Conservation (phyloP, 2,329 filamentous ascomycete genomes). For the Microascus cirrosus region DNA sequence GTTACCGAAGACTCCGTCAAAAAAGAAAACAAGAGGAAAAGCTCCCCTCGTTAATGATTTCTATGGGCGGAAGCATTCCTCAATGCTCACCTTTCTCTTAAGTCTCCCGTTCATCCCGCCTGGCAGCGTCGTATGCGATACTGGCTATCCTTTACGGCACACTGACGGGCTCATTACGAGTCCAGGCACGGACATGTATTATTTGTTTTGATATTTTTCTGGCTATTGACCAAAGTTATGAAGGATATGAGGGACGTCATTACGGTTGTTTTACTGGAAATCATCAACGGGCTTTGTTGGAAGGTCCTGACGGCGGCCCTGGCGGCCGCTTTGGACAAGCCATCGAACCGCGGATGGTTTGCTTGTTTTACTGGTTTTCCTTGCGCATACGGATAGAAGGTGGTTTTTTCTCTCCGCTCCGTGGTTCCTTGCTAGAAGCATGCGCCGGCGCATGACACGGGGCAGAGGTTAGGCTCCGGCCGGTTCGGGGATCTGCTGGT, state of each 20-base stretch:
- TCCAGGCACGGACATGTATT: background rate
- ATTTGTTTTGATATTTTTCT: background rate
- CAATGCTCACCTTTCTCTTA: background rate
- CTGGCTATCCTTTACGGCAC: background rate
- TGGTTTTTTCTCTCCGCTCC: background rate
- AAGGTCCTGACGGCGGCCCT: background rate
- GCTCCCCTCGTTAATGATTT: background rate
- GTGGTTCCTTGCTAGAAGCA: background rate
- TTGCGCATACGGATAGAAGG: background rate
- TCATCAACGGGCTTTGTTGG: background rate
- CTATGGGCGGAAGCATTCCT: background rate
- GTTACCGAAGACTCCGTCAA: background rate
- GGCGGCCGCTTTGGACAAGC: background rate
- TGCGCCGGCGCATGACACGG: background rate
- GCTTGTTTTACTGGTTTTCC: background rate
- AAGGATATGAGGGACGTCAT: background rate
- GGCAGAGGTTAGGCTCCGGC: background rate
- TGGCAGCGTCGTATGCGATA: background rate
- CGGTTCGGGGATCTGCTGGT: background rate
- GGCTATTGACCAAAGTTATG: background rate
- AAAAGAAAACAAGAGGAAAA: background rate
- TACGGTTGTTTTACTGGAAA: background rate
- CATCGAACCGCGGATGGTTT: background rate
- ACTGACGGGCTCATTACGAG: background rate
- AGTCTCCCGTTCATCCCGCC: background rate